These are phyloP conservation scores for Penicillium canescens DNA, from an alignment of 495 filamentous ascomycete genomes.

Conservation along the genomic window DNA sequence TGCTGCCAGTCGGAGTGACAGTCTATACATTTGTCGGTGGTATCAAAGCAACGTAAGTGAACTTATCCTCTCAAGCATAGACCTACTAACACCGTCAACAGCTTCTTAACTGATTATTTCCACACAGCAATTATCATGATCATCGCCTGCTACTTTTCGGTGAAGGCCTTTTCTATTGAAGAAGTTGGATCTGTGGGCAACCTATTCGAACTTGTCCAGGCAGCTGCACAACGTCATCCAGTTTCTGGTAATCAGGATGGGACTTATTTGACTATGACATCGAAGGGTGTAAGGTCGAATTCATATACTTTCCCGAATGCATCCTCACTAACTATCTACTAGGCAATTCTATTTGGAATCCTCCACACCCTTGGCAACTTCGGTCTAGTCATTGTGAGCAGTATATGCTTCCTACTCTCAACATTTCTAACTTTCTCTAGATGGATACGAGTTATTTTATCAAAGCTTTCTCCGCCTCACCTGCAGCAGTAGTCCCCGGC, in stretches of 20 bases:
- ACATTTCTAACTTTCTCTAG: conserved; percentile 13
- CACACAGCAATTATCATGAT: conserved; percentile 48
- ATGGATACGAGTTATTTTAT: conserved; percentile 51
- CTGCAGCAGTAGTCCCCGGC: conserved; percentile 39
- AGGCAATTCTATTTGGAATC: conserved; percentile 46
- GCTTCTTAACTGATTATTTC: conserved; percentile 48
- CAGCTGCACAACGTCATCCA: conserved; percentile 41
- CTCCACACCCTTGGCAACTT: conserved; percentile 44
- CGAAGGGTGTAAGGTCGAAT: conserved; percentile 33
- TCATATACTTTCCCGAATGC: neutral
- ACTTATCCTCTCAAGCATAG: neutral
- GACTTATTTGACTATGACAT: conserved; percentile 52
- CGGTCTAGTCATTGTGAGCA: conserved; percentile 39
- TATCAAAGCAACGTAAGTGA: conserved; percentile 46
- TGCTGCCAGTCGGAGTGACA: conserved; percentile 43
- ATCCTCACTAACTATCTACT: neutral
- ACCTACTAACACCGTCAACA: conserved; percentile 3
- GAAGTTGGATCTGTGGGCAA: conserved; percentile 41
- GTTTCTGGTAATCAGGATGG: conserved; percentile 48
- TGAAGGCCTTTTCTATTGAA: conserved; percentile 42
- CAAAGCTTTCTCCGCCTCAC: conserved; percentile 45
- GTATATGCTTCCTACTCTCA: neutral
- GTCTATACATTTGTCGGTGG: conserved; percentile 48
- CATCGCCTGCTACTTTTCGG: conserved; percentile 47
- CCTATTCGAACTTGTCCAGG: conserved; percentile 47